Evolutionary conservation across 768 basidiomycete species (phyloP).

Genomic region (Leccinum imitatum): DNA sequence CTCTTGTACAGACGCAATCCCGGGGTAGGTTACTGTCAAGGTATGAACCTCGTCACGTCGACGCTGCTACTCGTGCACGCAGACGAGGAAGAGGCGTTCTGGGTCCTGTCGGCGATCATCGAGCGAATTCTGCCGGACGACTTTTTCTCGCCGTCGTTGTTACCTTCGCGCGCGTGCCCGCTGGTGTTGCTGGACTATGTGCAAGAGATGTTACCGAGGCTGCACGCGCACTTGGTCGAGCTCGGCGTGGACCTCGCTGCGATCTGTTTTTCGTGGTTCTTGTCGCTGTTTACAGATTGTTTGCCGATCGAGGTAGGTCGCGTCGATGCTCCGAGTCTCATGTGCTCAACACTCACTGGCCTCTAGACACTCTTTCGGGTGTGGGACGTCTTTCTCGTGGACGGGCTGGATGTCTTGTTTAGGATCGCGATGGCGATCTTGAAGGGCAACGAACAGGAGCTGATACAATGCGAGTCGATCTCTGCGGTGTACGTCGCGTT

Average conservation of each 20-base stretch:
- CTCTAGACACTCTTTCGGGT: conserved; percentile 81
- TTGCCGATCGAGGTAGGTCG: conserved; percentile 85
- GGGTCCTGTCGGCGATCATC: conserved; percentile 87
- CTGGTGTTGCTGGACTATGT: conserved; percentile 88
- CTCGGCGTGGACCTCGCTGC: conserved; percentile 90
- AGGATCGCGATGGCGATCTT: conserved; percentile 88
- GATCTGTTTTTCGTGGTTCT: conserved; percentile 97
- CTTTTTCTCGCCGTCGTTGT: conserved; percentile 90
- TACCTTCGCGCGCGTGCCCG: conserved; percentile 93
- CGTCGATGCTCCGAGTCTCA: not conserved
- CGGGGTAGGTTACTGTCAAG: conserved; percentile 90
- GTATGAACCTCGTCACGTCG: conserved; percentile 95
- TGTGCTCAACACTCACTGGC: too few species aligned
- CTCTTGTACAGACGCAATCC: conserved; percentile 73
- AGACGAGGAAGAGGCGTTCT: conserved; percentile 96
- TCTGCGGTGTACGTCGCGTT: conserved; percentile 88
- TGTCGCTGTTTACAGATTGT: conserved; percentile 82
- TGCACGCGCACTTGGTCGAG: conserved; percentile 71
- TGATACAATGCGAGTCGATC: conserved; percentile 80
- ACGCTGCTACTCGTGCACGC: conserved; percentile 91
- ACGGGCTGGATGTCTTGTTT: conserved; percentile 89
- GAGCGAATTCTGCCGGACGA: conserved; percentile 87
- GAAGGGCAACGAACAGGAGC: conserved; percentile 77
- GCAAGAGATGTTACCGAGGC: conserved; percentile 68
- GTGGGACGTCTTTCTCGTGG: conserved; percentile 95